Percentiles rank a stretch among this genome's conserved stretches.
Evolutionary conservation across 306 rosid genomes (phyloP).

Genomic region (Biancaea sappan): DNA sequence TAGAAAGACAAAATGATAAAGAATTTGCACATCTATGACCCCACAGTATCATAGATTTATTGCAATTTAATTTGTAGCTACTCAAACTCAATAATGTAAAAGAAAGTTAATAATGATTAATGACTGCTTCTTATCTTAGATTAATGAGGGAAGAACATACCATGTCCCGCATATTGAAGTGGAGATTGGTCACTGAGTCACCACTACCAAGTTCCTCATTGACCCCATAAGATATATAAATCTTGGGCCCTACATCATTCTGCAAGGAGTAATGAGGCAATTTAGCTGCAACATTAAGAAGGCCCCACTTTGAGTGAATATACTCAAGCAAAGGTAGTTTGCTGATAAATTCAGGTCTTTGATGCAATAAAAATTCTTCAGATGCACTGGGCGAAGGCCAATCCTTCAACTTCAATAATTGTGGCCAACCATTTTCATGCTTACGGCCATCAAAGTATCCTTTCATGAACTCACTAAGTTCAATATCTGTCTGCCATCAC

Average conservation of each 20-base stretch:
- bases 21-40: slow-evolving; percentile 1
- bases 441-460: slow-evolving; percentile 73
- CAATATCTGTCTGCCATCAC: slow-evolving; percentile 68
- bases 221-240: slow-evolving; percentile 81
- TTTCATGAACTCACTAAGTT: slow-evolving; percentile 75
- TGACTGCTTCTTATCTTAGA: slow-evolving; percentile 9
- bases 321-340: slow-evolving; percentile 94
- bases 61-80: neutral
- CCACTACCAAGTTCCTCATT: slow-evolving; percentile 69
- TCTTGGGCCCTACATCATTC: slow-evolving; percentile 97
- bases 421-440: slow-evolving; percentile 77
- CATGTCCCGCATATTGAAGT: slow-evolving; percentile 93
- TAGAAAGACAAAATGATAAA: slow-evolving; percentile 15
- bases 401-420: slow-evolving; percentile 79
- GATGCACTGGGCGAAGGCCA: slow-evolving; percentile 98
- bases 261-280: slow-evolving; percentile 98
- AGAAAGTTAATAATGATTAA: slow-evolving; percentile 16
- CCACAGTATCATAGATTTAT: slow-evolving; percentile 14
- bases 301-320: slow-evolving; percentile 98
- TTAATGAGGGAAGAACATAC: slow-evolving; percentile 50
- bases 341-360: slow-evolving; percentile 94
- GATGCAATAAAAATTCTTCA: slow-evolving; percentile 92
- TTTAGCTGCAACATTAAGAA: slow-evolving; percentile 98
- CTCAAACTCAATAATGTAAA: slow-evolving; percentile 6
- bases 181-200: slow-evolving; percentile 85